These are phyloP conservation scores for Phytopythium litorale DNA, from an alignment of 352 stramenopile species.

Conservation along the genomic window DNA sequence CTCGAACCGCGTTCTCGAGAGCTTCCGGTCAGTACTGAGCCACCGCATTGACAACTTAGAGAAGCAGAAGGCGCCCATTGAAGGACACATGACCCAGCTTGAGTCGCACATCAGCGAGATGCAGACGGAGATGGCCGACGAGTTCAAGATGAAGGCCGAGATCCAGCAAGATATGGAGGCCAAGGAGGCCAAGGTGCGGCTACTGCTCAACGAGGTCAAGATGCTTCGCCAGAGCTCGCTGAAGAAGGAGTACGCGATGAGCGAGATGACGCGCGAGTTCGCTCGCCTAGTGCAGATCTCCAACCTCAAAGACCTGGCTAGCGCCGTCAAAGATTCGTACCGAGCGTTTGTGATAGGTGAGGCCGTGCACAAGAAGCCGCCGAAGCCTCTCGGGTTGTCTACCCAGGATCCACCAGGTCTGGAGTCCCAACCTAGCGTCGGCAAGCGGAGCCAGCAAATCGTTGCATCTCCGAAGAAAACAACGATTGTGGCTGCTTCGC, in stretches of 20 bases:
- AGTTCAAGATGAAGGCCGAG: conserved; percentile 62
- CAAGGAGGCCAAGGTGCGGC: conserved; percentile 78
- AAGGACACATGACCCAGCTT: conserved; percentile 46
- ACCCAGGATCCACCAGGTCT: background rate
- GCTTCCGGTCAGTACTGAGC: conserved; percentile 76
- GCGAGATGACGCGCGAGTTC: conserved; percentile 79
- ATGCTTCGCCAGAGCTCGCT: conserved; percentile 62
- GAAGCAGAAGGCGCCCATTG: conserved; percentile 67
- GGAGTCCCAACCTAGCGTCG: background rate
- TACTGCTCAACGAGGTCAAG: conserved; percentile 72
- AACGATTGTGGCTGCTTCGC: background rate
- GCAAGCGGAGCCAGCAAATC: background rate
- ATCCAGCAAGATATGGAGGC: conserved; percentile 57
- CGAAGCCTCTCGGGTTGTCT: conserved; percentile 2
- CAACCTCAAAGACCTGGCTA: conserved; percentile 78
- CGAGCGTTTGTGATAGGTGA: conserved; percentile 74
- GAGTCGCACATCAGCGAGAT: conserved; percentile 75
- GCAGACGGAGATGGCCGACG: conserved; percentile 69
- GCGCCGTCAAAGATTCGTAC: conserved; percentile 77
- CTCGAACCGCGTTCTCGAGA: conserved; percentile 76
- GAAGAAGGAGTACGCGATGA: conserved; percentile 78
- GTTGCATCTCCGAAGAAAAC: conserved; percentile 1
- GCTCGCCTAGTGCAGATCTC: conserved; percentile 64
- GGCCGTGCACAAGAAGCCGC: conserved; percentile 52
- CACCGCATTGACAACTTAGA: conserved; percentile 75